Base-by-base conservation (phyloP, 805 yeast species). In the Kodamaea kakaduensis region DNA sequence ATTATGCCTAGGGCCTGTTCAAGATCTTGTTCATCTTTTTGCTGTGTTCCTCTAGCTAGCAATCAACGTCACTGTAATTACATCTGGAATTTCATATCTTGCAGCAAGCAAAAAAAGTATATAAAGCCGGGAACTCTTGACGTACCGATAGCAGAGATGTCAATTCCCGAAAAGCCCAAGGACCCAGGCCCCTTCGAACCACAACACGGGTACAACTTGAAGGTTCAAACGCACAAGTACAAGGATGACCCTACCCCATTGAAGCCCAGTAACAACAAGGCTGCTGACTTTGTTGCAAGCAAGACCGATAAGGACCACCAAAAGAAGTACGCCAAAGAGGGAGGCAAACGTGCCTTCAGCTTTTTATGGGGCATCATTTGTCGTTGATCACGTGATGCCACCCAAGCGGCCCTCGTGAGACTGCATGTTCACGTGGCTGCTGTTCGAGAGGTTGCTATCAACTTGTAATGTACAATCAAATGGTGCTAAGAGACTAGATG, bases 161-260 rank as follows among this genome's bases (percentile, higher is more conserved):
- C 37, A 12, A 47, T 61, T 28, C 64, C 67, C 8, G 59, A 59
- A 43, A 35, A 29, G 6, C 68, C 68, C 10, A 34, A 51, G 5
- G 49, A 57, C 22, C 50, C 54, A 1, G 59, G 55, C 6, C 52
- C 48, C 9, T 55, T 58, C 18, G 34, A 36, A 6, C 47, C 48
- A 7, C 68, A 62, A 43, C 48, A 54, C 19, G 68, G 68, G 2
- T 62, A 62, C 31, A 57, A 54, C 27, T 32, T 57, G 31, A 34
- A 56, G 15, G 43, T 60, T 25, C 39, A 56, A 22, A 56, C 65
- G 10, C 63, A 59, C 9, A 44, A 47, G 35, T 62, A 61, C 40
- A 45, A 38, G 18, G 67, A 50, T 37, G 25, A 56, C 17, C 68
- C 68, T 9, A 61, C 67, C 3, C 63, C 68, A 3, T 32, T 61